phyloP scores from a whole-genome alignment of 495 filamentous ascomycete genomes.

The Aspergillus taichungensis region DNA sequence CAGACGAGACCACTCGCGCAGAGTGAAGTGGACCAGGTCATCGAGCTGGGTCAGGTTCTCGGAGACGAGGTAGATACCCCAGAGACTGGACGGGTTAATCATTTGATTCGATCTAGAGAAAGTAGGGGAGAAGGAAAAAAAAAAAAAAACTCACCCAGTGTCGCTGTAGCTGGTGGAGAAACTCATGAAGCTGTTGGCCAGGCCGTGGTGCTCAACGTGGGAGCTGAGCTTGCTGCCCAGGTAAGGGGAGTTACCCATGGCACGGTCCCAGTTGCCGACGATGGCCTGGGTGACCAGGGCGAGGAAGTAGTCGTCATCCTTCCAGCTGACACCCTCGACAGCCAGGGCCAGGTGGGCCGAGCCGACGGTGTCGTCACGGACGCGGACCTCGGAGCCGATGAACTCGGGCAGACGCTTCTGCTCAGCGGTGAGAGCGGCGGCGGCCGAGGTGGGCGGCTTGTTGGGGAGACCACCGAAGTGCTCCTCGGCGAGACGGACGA shows the following conservation, averaged over 20 bases:
- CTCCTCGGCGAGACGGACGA: slow-evolving; percentile 94
- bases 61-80: slow-evolving; percentile 98
- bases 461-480: slow-evolving; percentile 75
- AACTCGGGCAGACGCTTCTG: slow-evolving; percentile 89
- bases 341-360: slow-evolving; percentile 97
- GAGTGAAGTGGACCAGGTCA: slow-evolving; percentile 94
- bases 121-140: slow-evolving; percentile 3
- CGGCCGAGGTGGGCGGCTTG: slow-evolving; percentile 60
- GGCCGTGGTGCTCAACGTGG: slow-evolving; percentile 82
- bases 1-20: slow-evolving; percentile 95
- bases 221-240: slow-evolving; percentile 95
- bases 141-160: slow-evolving; percentile 64
- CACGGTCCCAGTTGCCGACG: slow-evolving; percentile 98
- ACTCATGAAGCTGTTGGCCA: slow-evolving; percentile 99
- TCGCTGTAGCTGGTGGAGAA: slow-evolving; percentile 99
- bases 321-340: slow-evolving; percentile 99
- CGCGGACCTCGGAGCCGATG: slow-evolving; percentile 86
- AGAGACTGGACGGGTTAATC: slow-evolving; percentile 55
- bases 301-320: slow-evolving; percentile 97
- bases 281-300: slow-evolving; percentile 96
- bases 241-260: slow-evolving; percentile 93
- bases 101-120: neutral
- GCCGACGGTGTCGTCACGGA: slow-evolving; percentile 91
- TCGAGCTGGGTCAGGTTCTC: slow-evolving; percentile 81
- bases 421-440: slow-evolving; percentile 50